Evolutionary conservation across 2,329 filamentous ascomycete genomes (phyloP).

Genomic region (Alternaria sp.): DNA sequence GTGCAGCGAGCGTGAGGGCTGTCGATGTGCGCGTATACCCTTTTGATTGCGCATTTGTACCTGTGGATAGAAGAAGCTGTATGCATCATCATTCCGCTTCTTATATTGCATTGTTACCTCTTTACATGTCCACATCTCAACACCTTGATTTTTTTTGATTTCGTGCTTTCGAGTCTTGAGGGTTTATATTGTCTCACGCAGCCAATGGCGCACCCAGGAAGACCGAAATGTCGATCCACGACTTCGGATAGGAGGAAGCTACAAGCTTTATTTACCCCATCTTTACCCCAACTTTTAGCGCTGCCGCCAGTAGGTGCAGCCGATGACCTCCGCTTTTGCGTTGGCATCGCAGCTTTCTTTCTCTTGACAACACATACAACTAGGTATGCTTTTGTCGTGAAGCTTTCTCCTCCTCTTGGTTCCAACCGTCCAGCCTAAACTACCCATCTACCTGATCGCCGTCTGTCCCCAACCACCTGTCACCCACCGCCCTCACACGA

Average conservation of each 20-base stretch:
- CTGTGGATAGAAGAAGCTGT: not conserved
- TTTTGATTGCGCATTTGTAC: not conserved
- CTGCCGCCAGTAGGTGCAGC: not conserved
- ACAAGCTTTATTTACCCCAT: not conserved
- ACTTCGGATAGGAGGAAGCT: not conserved
- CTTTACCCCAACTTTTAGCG: not conserved
- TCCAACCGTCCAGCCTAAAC: not conserved
- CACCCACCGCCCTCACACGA: no score
- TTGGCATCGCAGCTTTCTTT: not conserved
- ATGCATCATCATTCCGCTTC: not conserved
- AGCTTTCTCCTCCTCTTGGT: not conserved
- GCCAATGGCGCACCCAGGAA: not conserved
- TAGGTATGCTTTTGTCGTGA: not conserved
- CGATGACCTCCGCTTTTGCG: not conserved
- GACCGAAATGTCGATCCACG: not conserved
- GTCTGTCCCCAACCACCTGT: no score
- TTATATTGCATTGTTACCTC: not conserved
- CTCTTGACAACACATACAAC: not conserved
- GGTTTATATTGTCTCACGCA: not conserved
- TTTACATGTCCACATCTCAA: not conserved
- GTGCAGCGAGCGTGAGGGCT: not conserved
- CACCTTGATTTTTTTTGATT: not conserved
- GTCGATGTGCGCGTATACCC: slow-evolving; percentile 1
- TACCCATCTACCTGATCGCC: not conserved
- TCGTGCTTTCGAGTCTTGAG: not conserved